Conservation (phyloP, 2,329 filamentous ascomycete species). For the Microdochium paspali region DNA sequence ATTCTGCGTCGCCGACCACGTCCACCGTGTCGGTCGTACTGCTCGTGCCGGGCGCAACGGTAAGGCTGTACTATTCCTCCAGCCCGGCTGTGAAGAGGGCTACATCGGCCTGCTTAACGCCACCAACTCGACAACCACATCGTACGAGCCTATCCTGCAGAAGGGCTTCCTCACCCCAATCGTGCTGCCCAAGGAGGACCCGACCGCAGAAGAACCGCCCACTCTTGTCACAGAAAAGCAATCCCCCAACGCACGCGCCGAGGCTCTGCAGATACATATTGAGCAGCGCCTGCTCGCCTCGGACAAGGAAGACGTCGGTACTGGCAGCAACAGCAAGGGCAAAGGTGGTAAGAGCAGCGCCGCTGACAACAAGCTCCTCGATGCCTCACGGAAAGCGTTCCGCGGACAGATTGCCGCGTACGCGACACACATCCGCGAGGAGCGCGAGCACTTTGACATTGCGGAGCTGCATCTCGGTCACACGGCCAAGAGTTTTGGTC, state of each 20-base stretch:
- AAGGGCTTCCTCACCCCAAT: slow-evolving; percentile 55
- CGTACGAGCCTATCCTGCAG: slow-evolving; percentile 48
- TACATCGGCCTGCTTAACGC: slow-evolving; percentile 67
- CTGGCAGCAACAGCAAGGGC: slow-evolving; percentile 4
- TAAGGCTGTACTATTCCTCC: slow-evolving; percentile 79
- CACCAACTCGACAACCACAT: slow-evolving; percentile 38
- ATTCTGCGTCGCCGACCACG: slow-evolving; percentile 85
- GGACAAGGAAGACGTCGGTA: slow-evolving; percentile 9
- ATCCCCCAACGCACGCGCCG: slow-evolving; percentile 38
- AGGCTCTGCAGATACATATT: slow-evolving; percentile 48
- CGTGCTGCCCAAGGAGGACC: slow-evolving; percentile 40
- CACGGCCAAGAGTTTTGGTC: slow-evolving; percentile 83
- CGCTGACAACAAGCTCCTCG: slow-evolving; percentile 54
- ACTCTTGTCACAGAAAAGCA: slow-evolving; percentile 28
- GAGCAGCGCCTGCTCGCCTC: slow-evolving; percentile 45
- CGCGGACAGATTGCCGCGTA: slow-evolving; percentile 92
- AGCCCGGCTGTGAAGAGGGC: slow-evolving; percentile 84
- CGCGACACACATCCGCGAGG: slow-evolving; percentile 81
- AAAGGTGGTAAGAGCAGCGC: slow-evolving; percentile 40
- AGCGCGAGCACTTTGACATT: slow-evolving; percentile 84
- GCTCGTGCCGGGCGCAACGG: slow-evolving; percentile 86
- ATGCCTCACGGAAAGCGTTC: slow-evolving; percentile 76
- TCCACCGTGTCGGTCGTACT: slow-evolving; percentile 90
- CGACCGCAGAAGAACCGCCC: slow-evolving; percentile 52
- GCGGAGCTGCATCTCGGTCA: slow-evolving; percentile 86